phyloP scores from a whole-genome alignment of 768 basidiomycete genomes.

The Exidia glandulosa region DNA sequence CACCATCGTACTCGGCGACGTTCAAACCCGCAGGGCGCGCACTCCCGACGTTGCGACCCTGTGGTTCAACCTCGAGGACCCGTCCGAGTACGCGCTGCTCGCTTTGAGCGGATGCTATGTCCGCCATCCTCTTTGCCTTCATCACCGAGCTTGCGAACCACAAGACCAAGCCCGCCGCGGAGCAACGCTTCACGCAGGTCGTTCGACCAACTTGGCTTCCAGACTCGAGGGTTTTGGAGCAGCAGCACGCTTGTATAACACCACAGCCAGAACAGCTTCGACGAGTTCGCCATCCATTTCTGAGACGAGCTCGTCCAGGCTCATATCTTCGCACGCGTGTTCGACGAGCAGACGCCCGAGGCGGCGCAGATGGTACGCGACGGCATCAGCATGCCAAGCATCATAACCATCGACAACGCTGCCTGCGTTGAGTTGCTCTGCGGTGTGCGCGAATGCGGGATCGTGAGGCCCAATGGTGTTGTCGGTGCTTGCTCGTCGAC shows the following conservation, averaged over 20 bases:
- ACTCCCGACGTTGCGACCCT: conserved; percentile 84
- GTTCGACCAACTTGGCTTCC: conserved; percentile 79
- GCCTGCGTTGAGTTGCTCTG: conserved; percentile 78
- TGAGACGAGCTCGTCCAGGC: conserved; percentile 75
- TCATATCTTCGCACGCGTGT: conserved; percentile 57
- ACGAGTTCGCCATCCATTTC: conserved; percentile 85
- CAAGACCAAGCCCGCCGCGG: conserved; percentile 44
- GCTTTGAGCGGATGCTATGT: conserved; percentile 87
- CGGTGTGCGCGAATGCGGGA: conserved; percentile 58
- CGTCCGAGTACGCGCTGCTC: conserved; percentile 73
- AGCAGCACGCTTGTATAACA: conserved; percentile 51
- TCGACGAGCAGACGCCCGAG: conserved; percentile 60
- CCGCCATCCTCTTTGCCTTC: conserved; percentile 81
- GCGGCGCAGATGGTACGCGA: conserved; percentile 53
- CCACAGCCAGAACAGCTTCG: conserved; percentile 71
- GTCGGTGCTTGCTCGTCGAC: conserved; percentile 65
- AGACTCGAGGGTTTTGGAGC: conserved; percentile 54
- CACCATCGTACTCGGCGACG: conserved; percentile 77
- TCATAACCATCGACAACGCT: conserved; percentile 71
- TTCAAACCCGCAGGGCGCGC: conserved; percentile 77
- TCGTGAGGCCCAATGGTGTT: conserved; percentile 66
- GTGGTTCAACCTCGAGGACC: conserved; percentile 66
- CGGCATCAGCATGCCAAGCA: conserved; percentile 51
- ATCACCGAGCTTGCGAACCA: conserved; percentile 80
- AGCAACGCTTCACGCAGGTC: conserved; percentile 52